Evolutionary conservation across 169 alveolate genomes (phyloP), one percentile per base, ranked within the genome.

Genomic region (Plasmodium sp.): DNA sequence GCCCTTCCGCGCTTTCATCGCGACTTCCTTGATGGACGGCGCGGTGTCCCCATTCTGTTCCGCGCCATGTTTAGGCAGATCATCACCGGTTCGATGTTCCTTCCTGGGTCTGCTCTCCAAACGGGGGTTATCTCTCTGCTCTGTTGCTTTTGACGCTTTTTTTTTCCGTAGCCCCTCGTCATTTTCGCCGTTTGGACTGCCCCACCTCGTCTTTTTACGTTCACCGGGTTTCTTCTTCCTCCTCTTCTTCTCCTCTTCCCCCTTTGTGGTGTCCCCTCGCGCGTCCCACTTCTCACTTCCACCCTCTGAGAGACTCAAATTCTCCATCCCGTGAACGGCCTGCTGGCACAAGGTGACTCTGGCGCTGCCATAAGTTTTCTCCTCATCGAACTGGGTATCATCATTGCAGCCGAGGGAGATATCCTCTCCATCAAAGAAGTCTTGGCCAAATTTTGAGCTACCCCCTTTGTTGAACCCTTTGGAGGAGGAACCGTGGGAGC

Each of bases 311-410:
- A 18, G 43, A 16, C 18, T 51, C 0, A 54, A 36, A 51, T 75
- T 41, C 34, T 77, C 93, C 93, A 75, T 86, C 54, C 82, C 84
- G 45, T 86, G 93, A 36, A 77, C 41, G 10, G 72, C 58, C 27
- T 86, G 84, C 22, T 54, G 51, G 31, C 86, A 77, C 56, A 86
- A 75, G 10, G 71, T 33, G 45, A 86, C 79, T 56, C 81, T 34
- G 31, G 73, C 9, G 33, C 82, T 80, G 2, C 33, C 72, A 56
- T 45, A 51, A 12, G 7, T 77, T 54, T 86, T 72, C 58, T 86
- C 93, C 45, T 77, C 93, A 56, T 86, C 93, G 34, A 72, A 43
- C n/a, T 84, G 79, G 2, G 58, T 83, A 67, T 67, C 77, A 36
- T 84, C 77, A 16, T 84, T 84, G 77, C 75, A 43, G 7, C 71